A percentile compares a stretch with the other conserved stretches of the same genome.
Evolutionary conservation across 495 filamentous ascomycete genomes (phyloP).

Genomic region (Xylaria venustula): DNA sequence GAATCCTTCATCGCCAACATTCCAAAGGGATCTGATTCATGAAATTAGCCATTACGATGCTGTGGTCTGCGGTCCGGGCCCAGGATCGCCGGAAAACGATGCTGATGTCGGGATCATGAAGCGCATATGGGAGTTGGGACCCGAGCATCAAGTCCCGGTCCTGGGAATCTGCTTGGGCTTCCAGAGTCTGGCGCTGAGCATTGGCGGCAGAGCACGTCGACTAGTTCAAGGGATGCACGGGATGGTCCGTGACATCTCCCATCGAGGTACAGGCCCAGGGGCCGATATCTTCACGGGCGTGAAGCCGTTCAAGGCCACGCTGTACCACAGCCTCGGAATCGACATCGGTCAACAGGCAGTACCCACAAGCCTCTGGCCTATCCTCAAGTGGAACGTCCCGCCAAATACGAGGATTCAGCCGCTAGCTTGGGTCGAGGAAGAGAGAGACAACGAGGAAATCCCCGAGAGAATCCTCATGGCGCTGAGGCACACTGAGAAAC

Average conservation of each 20-base stretch:
- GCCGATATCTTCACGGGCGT: constrained; percentile 56
- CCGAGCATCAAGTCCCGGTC: constrained; percentile 64
- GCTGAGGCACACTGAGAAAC: constrained; percentile 64
- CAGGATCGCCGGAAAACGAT: constrained; percentile 59
- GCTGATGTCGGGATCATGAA: constrained; percentile 76
- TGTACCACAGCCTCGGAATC: constrained; percentile 88
- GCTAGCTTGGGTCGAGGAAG: constrained; percentile 65
- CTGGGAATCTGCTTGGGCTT: constrained; percentile 92
- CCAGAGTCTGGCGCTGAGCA: constrained; percentile 71
- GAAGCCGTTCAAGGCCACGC: constrained; percentile 63
- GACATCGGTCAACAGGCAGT: constrained; percentile 50
- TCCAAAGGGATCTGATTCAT: constrained; percentile 28
- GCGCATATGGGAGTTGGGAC: constrained; percentile 70
- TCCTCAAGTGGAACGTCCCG: too few species aligned
- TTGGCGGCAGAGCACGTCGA: constrained; percentile 62
- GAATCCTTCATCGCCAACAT: constrained; percentile 12
- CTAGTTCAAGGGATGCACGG: constrained; percentile 75
- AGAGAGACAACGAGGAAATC: constrained; percentile 31
- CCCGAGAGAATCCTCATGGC: constrained; percentile 72
- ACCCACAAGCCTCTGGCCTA: too few species aligned
- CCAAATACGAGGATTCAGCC: constrained; percentile 47
- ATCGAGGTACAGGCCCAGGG: constrained; percentile 37
- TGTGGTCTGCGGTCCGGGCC: constrained; percentile 77
- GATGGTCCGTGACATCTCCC: constrained; percentile 64
- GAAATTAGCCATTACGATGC: constrained; percentile 65